These are phyloP conservation scores for Coemansia sp. DNA, from an alignment of 192 early-diverging fungal genomes.

Conservation along the genomic window DNA sequence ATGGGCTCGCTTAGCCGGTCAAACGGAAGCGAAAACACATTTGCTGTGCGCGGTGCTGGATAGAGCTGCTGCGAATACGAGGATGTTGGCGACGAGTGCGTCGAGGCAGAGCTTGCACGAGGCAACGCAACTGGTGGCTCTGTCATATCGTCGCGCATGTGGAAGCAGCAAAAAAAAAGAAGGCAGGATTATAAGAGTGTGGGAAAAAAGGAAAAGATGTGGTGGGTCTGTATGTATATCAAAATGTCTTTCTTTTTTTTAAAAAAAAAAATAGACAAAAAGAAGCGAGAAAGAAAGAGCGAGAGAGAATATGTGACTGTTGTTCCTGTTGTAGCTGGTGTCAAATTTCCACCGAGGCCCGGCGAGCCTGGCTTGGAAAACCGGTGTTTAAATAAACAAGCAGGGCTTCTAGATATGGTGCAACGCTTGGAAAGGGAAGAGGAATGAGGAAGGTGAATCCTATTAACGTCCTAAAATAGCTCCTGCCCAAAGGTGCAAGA, in stretches of 20 bases:
- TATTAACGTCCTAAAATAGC: not conserved
- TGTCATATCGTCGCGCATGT: conserved; percentile 9
- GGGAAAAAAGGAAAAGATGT: no score
- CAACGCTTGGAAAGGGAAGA: not conserved
- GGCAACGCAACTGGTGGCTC: conserved; percentile 13
- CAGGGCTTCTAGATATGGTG: not conserved
- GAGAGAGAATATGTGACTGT: not conserved
- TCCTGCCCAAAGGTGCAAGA: not conserved
- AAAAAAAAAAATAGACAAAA: no score
- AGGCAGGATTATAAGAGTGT: no score
- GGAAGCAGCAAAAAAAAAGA: no score
- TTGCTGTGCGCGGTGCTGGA: conserved; percentile 24
- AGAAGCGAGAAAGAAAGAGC: not conserved
- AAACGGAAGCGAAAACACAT: conserved; percentile 27
- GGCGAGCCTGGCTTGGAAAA: not conserved
- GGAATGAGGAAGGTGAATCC: no score
- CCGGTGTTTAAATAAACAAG: not conserved
- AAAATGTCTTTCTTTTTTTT: not conserved
- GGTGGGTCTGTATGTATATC: not conserved
- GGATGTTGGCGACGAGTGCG: not conserved
- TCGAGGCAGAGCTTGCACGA: conserved; percentile 1
- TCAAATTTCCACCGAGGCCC: not conserved
- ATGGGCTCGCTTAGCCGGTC: conserved; percentile 8
- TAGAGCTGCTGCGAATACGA: conserved; percentile 6
- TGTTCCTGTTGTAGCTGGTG: not conserved